Evolutionary conservation across 306 rosid species (phyloP).

Genomic region (Canavalia gladiata): DNA sequence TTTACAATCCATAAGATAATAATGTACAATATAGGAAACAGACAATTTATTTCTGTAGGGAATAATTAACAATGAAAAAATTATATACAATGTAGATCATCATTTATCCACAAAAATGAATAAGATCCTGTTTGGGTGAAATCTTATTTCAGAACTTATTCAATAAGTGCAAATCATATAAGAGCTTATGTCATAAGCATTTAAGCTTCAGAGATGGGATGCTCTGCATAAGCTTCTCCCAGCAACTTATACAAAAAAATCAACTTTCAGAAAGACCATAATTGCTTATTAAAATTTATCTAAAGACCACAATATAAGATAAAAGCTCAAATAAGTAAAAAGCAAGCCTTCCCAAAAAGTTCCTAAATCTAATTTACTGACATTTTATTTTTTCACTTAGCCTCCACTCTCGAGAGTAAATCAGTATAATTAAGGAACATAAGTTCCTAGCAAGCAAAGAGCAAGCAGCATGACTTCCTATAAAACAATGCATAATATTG

Average conservation of each 20-base stretch:
- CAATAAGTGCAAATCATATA: too few relatives aligned
- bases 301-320: too few relatives aligned
- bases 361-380: neutral
- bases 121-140: neutral
- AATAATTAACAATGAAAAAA: conserved; percentile 5
- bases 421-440: conserved; percentile 26
- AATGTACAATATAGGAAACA: conserved; percentile 28
- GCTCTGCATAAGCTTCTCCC: too few relatives aligned
- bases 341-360: too few relatives aligned
- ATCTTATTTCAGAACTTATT: too few relatives aligned
- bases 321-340: too few relatives aligned
- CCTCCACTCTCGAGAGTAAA: neutral
- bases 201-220: too few relatives aligned
- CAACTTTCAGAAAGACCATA: too few relatives aligned
- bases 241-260: too few relatives aligned
- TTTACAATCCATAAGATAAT: conserved; percentile 40
- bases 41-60: conserved; percentile 15
- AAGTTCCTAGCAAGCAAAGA: conserved; percentile 12
- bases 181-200: too few relatives aligned
- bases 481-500: conserved; percentile 22
- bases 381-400: conserved; percentile 15
- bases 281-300: too few relatives aligned
- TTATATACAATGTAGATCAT: neutral
- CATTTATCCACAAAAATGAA: conserved; percentile 22
- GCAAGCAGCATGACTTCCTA: conserved; percentile 36